Base-by-base conservation (phyloP, 1,284 basidiomycete genomes). In the Cerrena zonata region DNA sequence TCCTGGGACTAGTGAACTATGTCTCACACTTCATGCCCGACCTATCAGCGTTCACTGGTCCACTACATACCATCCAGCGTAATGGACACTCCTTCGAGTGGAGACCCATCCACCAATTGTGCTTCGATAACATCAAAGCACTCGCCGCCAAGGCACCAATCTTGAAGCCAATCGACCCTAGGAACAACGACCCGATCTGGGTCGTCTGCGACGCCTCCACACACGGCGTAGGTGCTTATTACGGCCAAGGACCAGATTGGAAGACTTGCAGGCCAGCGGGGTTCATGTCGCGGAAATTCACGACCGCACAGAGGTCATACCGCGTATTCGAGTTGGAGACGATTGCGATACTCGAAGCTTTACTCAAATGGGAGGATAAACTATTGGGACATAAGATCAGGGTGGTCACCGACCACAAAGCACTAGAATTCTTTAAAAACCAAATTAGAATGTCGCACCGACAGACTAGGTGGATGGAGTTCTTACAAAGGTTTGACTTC, bases 241-340 rank as follows among this genome's bases (percentile, higher is more conserved):
- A n/a, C n/a, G n/a, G n/a, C n/a, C n/a, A n/a, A n/a, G n/a, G n/a
- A n/a, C n/a, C n/a, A n/a, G n/a, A n/a, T n/a, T n/a, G n/a, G 70
- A 54, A 59, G 21, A 61, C 55, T 1, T 63, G 65, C 46, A 5
- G 59, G 19, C 65, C 69, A 0, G 67, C 69, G 0, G 70, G 65
- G 5, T 72, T 74, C 42, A 69, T 69, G 57, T 71, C 66, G 67
- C 69, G n/a, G n/a, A n/a, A n/a, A n/a, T n/a, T n/a, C n/a, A n/a
- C n/a, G n/a, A n/a, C n/a, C n/a, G n/a, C n/a, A 1, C 71, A 74
- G 51, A 58, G 62, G 2, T 61, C 69, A 36, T 73, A 74, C 43
- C 55, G 53, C 1, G 61, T 66, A 1, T 65, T 61, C 47, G 67
- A 74, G 48, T 49, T 58, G 12, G 72, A 75, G 45, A 63, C 63